Base-by-base conservation (phyloP, 352 stramenopile species). In the Phytophthora cactorum region DNA sequence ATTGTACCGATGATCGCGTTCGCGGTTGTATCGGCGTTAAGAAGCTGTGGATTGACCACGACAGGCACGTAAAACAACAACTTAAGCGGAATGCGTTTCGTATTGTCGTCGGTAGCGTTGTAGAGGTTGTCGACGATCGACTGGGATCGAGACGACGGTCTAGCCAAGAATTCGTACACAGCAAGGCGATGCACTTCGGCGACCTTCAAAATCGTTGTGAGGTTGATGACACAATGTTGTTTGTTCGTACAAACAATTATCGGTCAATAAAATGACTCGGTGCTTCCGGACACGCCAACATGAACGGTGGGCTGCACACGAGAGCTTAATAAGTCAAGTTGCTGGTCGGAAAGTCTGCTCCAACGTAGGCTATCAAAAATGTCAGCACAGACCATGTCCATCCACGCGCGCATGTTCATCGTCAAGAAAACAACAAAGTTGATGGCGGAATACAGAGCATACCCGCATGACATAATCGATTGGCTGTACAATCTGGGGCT, bases 231-330 rank as follows among this genome's bases (percentile, higher is more conserved):
- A 46, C 53, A 58, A 3, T 57, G 51, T 0, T 72, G 46, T 25
- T 65, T 67, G 41, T 75, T 72, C 0, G 57, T 75, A 32, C 45
- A 43, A 0, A 71, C 52, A 0, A 75, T 39, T 22, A 71, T 15
- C 0, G 57, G 57, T 0, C 52, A 56, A 11, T 62, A 71, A 12
- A 68, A 75, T 7, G 1, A 10, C 7, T 60, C 17, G 43, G 10
- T 25, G 9, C 7, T 44, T 46, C 11, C 22, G 12, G 0, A 25
- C 39, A 8, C 31, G 31, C 4, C 4, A 34, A 12, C 3, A 17
- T 46, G 22, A 50, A 8, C 17, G 3, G 4, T 0, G 5, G 17
- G 5, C 6, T 66, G 52, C 0, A 72, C 47, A 1, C 52, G 57
- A 5, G 58, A 28, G 25, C 69, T 73, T 0, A 77, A 22, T 0